Evolutionary conservation across 805 yeast genomes (phyloP).

Genomic region (Cyberlindnera mycetangii): DNA sequence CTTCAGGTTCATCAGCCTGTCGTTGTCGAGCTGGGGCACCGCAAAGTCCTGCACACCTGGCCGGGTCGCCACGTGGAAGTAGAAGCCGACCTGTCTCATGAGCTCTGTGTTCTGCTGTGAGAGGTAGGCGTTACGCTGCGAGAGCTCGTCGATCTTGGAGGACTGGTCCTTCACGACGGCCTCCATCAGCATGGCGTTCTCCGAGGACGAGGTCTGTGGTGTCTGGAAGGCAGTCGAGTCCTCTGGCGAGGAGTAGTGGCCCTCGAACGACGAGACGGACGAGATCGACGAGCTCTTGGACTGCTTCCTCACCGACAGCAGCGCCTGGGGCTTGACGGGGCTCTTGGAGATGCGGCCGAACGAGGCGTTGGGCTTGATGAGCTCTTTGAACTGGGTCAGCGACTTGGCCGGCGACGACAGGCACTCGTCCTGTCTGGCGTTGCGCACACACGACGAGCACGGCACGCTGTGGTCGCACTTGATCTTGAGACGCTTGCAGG

Average conservation of each 20-base stretch:
- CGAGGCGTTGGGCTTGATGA: conserved; percentile 19
- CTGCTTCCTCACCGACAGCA: conserved; percentile 2
- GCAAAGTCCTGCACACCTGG: conserved; percentile 9
- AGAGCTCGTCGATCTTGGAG: conserved; percentile 7
- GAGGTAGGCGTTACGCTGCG: conserved; percentile 4
- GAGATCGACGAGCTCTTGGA: conserved; percentile 8
- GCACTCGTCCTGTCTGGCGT: conserved; percentile 17
- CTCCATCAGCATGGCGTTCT: conserved; percentile 2
- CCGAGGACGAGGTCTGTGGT: neutral
- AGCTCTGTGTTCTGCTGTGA: conserved; percentile 13
- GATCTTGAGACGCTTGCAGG: conserved; percentile 20
- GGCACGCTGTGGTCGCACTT: conserved; percentile 22
- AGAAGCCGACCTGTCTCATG: conserved; percentile 8
- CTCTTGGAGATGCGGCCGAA: conserved; percentile 20
- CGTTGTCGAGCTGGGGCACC: conserved; percentile 1
- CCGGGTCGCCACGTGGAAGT: conserved; percentile 3
- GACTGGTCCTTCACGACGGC: conserved; percentile 3
- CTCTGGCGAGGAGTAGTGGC: conserved; percentile 5
- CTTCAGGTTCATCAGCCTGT: conserved; percentile 7
- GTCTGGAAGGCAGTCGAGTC: neutral
- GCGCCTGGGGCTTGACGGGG: conserved; percentile 1
- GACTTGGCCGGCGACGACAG: conserved; percentile 16
- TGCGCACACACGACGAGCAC: conserved; percentile 19
- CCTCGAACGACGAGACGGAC: conserved; percentile 6
- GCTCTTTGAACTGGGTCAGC: conserved; percentile 19